Evolutionary conservation across 2,329 filamentous ascomycete genomes (phyloP).

Genomic region (Colletotrichum coccodes): DNA sequence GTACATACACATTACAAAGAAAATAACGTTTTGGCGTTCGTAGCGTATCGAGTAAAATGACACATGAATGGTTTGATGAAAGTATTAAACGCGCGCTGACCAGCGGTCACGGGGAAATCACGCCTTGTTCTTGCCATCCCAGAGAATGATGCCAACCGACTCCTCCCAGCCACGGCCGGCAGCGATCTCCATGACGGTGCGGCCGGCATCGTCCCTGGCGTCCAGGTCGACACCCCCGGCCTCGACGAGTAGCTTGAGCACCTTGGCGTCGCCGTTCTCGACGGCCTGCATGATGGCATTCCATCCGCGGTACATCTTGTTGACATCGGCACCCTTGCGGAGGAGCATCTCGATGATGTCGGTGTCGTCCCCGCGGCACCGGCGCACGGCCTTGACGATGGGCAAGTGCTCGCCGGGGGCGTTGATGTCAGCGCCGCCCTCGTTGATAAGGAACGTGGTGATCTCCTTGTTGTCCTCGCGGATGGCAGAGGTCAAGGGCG

Average conservation of each 20-base stretch:
- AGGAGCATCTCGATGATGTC: conserved; percentile 72
- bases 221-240: conserved; percentile 62
- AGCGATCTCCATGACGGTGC: conserved; percentile 67
- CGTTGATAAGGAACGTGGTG: conserved; percentile 68
- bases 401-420: conserved; percentile 76
- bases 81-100: background rate
- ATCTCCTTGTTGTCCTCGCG: conserved; percentile 71
- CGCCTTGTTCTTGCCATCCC: conserved; percentile 22
- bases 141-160: conserved; percentile 56
- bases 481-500: conserved; percentile 73
- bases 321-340: conserved; percentile 72
- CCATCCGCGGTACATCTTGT: conserved; percentile 74
- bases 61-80: background rate
- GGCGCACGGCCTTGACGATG: conserved; percentile 74
- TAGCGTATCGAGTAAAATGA: background rate
- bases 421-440: conserved; percentile 72
- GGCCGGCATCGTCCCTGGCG: conserved; percentile 63
- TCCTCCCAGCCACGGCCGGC: conserved; percentile 68
- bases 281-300: conserved; percentile 73
- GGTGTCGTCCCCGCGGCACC: conserved; percentile 64
- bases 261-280: conserved; percentile 68
- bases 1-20: conserved; percentile 1
- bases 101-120: background rate
- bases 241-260: conserved; percentile 62
- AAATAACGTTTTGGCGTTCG: background rate